phyloP scores from a whole-genome alignment of 805 yeast genomes.

The Starmerella vaccinii region DNA sequence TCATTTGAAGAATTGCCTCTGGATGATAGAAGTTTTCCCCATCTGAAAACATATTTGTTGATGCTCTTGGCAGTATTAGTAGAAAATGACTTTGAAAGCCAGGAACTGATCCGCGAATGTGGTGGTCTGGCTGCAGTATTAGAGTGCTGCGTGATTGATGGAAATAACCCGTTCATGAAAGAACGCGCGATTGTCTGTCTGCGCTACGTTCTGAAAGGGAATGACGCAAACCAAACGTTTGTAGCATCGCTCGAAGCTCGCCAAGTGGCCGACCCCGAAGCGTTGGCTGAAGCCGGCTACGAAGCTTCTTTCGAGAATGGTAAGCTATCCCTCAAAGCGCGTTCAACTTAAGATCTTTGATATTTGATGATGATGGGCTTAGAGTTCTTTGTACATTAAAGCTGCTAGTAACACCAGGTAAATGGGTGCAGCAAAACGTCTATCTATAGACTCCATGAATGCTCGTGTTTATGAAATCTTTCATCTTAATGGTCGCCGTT shows the following conservation, averaged over 20 bases:
- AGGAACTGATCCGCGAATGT: constrained; percentile 53
- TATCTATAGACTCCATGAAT: not conserved
- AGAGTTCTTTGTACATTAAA: not conserved
- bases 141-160: constrained; percentile 76
- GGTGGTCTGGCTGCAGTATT: constrained; percentile 65
- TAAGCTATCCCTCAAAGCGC: constrained; percentile 43
- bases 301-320: constrained; percentile 68
- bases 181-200: constrained; percentile 77
- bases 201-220: constrained; percentile 53
- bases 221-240: constrained; percentile 60
- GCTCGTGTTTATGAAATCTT: not conserved
- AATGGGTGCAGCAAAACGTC: not conserved
- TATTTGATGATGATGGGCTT: no score
- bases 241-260: constrained; percentile 71
- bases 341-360: not conserved
- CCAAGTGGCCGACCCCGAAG: constrained; percentile 48
- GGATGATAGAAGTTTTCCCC: constrained; percentile 16
- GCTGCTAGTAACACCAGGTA: not conserved
- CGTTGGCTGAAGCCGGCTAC: constrained; percentile 62
- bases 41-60: constrained; percentile 4
- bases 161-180: constrained; percentile 67
- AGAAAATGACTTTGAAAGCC: constrained; percentile 54
- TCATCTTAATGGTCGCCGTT: not conserved
- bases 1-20: constrained; percentile 4
- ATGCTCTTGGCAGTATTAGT: constrained; percentile 45